Conservation (phyloP, 768 basidiomycete genomes). For the Tephrocybe sp. region DNA sequence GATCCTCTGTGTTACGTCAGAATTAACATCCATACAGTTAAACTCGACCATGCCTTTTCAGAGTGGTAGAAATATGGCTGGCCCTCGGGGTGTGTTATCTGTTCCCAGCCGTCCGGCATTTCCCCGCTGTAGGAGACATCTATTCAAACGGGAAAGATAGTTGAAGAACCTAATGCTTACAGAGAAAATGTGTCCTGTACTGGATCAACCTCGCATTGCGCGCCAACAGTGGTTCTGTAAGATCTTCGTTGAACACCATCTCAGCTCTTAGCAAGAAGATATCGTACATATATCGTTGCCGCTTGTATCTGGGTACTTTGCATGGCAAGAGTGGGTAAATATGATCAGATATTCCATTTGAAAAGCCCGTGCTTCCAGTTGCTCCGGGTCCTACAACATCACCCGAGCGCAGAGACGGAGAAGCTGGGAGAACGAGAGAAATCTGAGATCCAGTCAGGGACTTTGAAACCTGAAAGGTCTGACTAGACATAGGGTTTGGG, state of each 20-base stretch:
- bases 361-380: background rate
- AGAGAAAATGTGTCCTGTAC: slow-evolving; percentile 2
- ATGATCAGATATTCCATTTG: background rate
- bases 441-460: slow-evolving; percentile 2
- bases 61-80: slow-evolving; percentile 9
- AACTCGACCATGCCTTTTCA: background rate
- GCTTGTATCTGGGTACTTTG: slow-evolving; percentile 2
- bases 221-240: too few relatives aligned
- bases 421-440: slow-evolving; percentile 4
- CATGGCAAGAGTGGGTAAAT: background rate
- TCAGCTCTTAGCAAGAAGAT: background rate
- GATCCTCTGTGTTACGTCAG: slow-evolving; percentile 1
- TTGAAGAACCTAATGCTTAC: background rate
- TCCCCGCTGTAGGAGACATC: background rate
- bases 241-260: background rate
- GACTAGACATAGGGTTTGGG: slow-evolving; percentile 3
- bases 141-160: background rate
- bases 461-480: background rate
- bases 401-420: background rate
- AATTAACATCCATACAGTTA: too few relatives aligned
- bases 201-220: background rate
- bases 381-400: background rate
- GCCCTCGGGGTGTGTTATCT: slow-evolving; percentile 9
- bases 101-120: slow-evolving; percentile 9
- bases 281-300: background rate